Evolutionary conservation across 768 basidiomycete species (phyloP).

Genomic region (Dentipellis fragilis): DNA sequence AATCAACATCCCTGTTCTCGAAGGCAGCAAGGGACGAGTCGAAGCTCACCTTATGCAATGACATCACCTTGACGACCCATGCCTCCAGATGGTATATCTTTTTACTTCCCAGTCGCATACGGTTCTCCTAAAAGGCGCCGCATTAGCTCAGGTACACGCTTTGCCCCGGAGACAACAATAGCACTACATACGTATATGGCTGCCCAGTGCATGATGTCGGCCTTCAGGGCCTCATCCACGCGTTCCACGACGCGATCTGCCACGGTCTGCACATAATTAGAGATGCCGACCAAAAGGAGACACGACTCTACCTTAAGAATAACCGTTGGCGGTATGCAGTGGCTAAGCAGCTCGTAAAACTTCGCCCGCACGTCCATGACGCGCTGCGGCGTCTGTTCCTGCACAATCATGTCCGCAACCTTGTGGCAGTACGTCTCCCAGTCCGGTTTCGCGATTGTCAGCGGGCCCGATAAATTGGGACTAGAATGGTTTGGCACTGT

Average conservation of each 20-base stretch:
- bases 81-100: slow-evolving; percentile 97
- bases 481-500: slow-evolving; percentile 25
- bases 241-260: slow-evolving; percentile 79
- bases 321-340: slow-evolving; percentile 92
- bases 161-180: not conserved
- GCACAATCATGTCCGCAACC: slow-evolving; percentile 81
- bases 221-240: slow-evolving; percentile 84
- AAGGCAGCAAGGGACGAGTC: not conserved
- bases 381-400: slow-evolving; percentile 80
- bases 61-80: slow-evolving; percentile 96
- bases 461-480: slow-evolving; percentile 70
- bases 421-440: slow-evolving; percentile 97
- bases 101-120: slow-evolving; percentile 90
- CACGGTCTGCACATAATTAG: slow-evolving; percentile 54
- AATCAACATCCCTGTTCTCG: not conserved
- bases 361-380: slow-evolving; percentile 90
- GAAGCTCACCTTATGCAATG: slow-evolving; percentile 62
- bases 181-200: slow-evolving; percentile 73
- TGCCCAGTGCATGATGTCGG: slow-evolving; percentile 96
- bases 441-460: slow-evolving; percentile 92
- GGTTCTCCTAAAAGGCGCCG: slow-evolving; percentile 55
- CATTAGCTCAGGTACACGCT: too few species aligned
- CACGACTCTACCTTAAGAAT: slow-evolving; percentile 66
- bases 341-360: slow-evolving; percentile 90
- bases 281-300: not conserved